Evolutionary conservation across 2,329 filamentous ascomycete genomes (phyloP).

Genomic region (Aspergillus piperis): DNA sequence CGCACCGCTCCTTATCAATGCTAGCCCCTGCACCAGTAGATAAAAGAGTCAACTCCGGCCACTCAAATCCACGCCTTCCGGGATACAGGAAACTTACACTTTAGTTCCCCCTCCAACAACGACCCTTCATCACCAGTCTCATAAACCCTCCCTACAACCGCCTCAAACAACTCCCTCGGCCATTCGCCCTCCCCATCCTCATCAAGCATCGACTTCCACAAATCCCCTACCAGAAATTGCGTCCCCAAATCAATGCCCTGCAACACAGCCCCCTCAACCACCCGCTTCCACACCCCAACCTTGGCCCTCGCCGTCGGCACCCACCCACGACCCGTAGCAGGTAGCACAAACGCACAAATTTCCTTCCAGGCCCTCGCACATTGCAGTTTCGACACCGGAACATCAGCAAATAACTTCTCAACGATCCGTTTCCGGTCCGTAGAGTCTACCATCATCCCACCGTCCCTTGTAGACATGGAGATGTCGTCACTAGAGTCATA

Average conservation of each 20-base stretch:
- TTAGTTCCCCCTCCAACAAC: slow-evolving; percentile 29
- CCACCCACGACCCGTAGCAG: slow-evolving; percentile 8
- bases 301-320: slow-evolving; percentile 52
- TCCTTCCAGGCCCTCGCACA: slow-evolving; percentile 54
- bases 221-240: slow-evolving; percentile 44
- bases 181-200: slow-evolving; percentile 36
- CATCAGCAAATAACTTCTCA: slow-evolving; percentile 48
- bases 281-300: slow-evolving; percentile 51
- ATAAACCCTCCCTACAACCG: slow-evolving; percentile 39
- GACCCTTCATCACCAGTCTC: slow-evolving; percentile 22
- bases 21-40: slow-evolving; percentile 38
- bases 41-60: slow-evolving; percentile 4
- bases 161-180: slow-evolving; percentile 39
- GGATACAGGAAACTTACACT: slow-evolving; percentile 36
- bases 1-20: slow-evolving; percentile 38
- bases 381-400: slow-evolving; percentile 55
- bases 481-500: slow-evolving; percentile 29
- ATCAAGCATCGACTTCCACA: slow-evolving; percentile 44
- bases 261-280: slow-evolving; percentile 41
- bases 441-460: slow-evolving; percentile 13
- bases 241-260: slow-evolving; percentile 44
- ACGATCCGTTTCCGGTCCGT: slow-evolving; percentile 35
- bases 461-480: slow-evolving; percentile 23
- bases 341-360: slow-evolving; percentile 54
- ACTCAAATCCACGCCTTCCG: not conserved